A percentile compares a stretch with the other conserved stretches of the same genome.
phyloP scores from a whole-genome alignment of 805 yeast genomes.

The Candida mattraensis region DNA sequence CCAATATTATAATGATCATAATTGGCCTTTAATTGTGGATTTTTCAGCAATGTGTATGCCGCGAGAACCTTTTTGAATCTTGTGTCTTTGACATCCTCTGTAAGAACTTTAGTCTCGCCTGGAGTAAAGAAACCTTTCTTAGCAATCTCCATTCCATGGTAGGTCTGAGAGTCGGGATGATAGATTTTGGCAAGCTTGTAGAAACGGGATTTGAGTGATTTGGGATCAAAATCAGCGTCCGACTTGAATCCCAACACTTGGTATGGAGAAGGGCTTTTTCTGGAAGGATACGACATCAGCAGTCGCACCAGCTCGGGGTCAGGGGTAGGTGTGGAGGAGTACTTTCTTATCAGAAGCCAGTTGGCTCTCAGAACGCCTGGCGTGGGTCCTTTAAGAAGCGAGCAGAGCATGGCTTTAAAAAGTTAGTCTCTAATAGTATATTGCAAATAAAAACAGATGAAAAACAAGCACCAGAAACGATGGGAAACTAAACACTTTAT shows the following conservation, averaged over 20 bases:
- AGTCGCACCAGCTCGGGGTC: constrained; percentile 28
- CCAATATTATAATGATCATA: constrained; percentile 50
- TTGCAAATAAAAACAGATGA: no score
- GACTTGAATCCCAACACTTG: constrained; percentile 54
- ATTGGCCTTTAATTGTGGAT: constrained; percentile 40
- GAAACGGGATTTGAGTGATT: constrained; percentile 48
- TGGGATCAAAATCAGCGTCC: constrained; percentile 36
- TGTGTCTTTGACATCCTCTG: constrained; percentile 33
- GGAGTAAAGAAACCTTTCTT: constrained; percentile 13
- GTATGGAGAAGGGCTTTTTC: constrained; percentile 61
- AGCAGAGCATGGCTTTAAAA: no score
- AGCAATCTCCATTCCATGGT: constrained; percentile 20
- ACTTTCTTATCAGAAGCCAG: no score
- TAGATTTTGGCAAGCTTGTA: constrained; percentile 67
- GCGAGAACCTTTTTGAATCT: constrained; percentile 55
- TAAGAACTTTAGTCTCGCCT: constrained; percentile 12
- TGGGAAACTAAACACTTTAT: no score
- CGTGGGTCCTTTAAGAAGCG: no score
- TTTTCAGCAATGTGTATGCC: constrained; percentile 58
- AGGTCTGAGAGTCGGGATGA: constrained; percentile 65
- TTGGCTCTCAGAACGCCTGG: no score
- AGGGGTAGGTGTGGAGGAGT: constrained; percentile 6
- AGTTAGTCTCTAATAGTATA: no score
- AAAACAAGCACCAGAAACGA: no score
- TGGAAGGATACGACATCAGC: constrained; percentile 43